Evolutionary conservation across 2,329 filamentous ascomycete genomes (phyloP).

Genomic region (Huntiella moniliformis): DNA sequence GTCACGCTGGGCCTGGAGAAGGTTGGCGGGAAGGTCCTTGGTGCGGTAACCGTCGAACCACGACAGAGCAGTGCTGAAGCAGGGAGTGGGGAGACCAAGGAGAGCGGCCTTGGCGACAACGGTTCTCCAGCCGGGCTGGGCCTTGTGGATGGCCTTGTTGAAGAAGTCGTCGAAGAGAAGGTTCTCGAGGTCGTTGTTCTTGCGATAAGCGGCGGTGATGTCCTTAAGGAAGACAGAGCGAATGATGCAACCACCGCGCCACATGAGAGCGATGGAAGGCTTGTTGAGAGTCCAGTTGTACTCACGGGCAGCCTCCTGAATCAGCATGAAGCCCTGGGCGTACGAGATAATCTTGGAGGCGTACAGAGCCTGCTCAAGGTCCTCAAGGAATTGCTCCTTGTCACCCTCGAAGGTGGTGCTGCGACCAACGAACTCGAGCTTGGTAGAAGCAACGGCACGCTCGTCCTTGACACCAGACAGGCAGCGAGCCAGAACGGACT

Average conservation of each 20-base stretch:
- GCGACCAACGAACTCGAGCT: constrained; percentile 58
- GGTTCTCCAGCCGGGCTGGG: constrained; percentile 81
- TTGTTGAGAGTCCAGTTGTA: constrained; percentile 99
- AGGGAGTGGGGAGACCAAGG: constrained; percentile 87
- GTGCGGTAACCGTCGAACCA: constrained; percentile 99
- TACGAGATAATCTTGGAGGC: constrained; percentile 99
- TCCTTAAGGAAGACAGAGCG: constrained; percentile 99
- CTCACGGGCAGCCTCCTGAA: constrained; percentile 93
- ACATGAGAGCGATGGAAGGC: constrained; percentile 99
- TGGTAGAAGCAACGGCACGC: constrained; percentile 61
- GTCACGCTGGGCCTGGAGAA: constrained; percentile 96
- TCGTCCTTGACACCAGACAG: constrained; percentile 86
- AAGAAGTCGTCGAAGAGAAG: constrained; percentile 98
- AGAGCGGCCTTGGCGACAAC: constrained; percentile 81
- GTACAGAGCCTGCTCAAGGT: constrained; percentile 97
- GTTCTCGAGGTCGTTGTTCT: constrained; percentile 89
- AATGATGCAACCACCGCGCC: constrained; percentile 99
- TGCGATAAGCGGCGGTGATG: constrained; percentile 93
- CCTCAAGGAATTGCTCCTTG: constrained; percentile 82
- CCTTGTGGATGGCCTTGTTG: constrained; percentile 96
- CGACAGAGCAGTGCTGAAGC: constrained; percentile 89
- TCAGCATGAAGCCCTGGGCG: constrained; percentile 98
- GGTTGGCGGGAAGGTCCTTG: constrained; percentile 91
- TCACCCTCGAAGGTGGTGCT: constrained; percentile 64
- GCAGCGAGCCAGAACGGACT: constrained; percentile 90